Evolutionary conservation across 2,329 filamentous ascomycete genomes (phyloP), one percentile per base, ranked within the genome.

Genomic region (Cordyceps sp.): DNA sequence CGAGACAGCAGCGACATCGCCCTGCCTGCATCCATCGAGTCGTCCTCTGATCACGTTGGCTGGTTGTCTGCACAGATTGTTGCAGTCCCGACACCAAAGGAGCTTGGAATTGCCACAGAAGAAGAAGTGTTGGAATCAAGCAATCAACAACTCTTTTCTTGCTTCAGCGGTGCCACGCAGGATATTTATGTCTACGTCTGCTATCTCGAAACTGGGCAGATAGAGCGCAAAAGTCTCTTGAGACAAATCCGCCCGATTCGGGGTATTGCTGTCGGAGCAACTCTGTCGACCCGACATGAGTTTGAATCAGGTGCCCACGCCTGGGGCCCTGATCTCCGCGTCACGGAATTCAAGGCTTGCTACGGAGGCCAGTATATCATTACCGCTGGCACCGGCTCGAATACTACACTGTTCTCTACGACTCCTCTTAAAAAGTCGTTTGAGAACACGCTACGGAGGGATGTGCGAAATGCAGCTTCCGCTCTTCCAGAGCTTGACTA

Each of bases 21-120:
- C 26, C 33, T 37, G 17, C 35, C 32, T 26, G 32, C 32, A 32
- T 34, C 35, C 19, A 34, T 37, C 15, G 32, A 37, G 26, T 37
- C 35, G 14, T 26, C 35, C 14, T 34, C 21, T 24, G 22, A 34
- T 22, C 35, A 34, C 26, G 33, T 34, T 14, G 35, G 32, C 35
- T 37, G 35, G 35, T 30, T 37, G 25, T 34, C 35, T 29, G 35
- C 35, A 27, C 35, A 37, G 26, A 37, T 37, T 29, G 32, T 37
- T 33, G 35, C 32, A 26, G 35, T 37, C 25, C 35, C 35, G 30
- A 37, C 35, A 20, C 35, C 32, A 17, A 22, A 19, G 16, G 35
- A 37, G 25, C 32, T 37, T 15, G 32, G 35, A 16, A 35, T 31
- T 29, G 27, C 12, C 27, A 32, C 22, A 17, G 33, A 30, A 32